Evolutionary conservation across 805 yeast genomes (phyloP).

Genomic region (Candida adriatica): DNA sequence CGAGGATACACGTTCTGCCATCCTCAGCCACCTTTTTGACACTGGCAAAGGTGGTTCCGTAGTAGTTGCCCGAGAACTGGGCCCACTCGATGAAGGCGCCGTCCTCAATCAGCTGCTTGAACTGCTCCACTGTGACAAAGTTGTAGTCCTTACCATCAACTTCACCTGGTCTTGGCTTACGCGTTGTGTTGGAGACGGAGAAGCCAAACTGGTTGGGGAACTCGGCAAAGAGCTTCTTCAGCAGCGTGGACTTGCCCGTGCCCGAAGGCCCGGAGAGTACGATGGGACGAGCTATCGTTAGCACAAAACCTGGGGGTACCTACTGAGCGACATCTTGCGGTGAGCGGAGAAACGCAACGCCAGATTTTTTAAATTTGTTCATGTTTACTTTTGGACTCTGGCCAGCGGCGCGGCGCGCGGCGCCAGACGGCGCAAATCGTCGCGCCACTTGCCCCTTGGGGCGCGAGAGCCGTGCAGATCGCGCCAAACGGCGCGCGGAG

Average conservation of each 20-base stretch:
- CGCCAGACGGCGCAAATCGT: too few species aligned
- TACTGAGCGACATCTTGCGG: too few species aligned
- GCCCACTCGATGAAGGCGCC: slow-evolving; percentile 94
- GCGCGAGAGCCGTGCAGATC: too few species aligned
- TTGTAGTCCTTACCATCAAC: slow-evolving; percentile 83
- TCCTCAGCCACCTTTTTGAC: slow-evolving; percentile 53
- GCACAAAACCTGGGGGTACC: too few species aligned
- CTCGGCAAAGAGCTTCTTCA: slow-evolving; percentile 85
- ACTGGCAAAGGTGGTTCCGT: slow-evolving; percentile 87
- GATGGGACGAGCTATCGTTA: slow-evolving; percentile 79
- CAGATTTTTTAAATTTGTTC: too few species aligned
- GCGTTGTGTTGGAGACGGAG: slow-evolving; percentile 89
- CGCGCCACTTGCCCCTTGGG: too few species aligned
- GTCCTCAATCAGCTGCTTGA: slow-evolving; percentile 67
- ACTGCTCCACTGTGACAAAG: slow-evolving; percentile 73
- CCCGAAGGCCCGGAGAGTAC: slow-evolving; percentile 97
- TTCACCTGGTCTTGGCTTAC: slow-evolving; percentile 90
- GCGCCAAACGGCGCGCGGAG: too few species aligned
- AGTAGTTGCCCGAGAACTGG: slow-evolving; percentile 94
- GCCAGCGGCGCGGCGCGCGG: too few species aligned
- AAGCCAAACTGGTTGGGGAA: slow-evolving; percentile 89
- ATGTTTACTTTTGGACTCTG: too few species aligned
- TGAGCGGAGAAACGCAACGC: too few species aligned
- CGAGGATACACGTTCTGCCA: slow-evolving; percentile 81
- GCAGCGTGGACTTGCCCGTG: slow-evolving; percentile 90